A percentile compares a stretch with the other conserved stretches of the same genome.
These are phyloP conservation scores for Selenicereus undatus DNA, from an alignment of 148 eudicot species.

Conservation along the genomic window DNA sequence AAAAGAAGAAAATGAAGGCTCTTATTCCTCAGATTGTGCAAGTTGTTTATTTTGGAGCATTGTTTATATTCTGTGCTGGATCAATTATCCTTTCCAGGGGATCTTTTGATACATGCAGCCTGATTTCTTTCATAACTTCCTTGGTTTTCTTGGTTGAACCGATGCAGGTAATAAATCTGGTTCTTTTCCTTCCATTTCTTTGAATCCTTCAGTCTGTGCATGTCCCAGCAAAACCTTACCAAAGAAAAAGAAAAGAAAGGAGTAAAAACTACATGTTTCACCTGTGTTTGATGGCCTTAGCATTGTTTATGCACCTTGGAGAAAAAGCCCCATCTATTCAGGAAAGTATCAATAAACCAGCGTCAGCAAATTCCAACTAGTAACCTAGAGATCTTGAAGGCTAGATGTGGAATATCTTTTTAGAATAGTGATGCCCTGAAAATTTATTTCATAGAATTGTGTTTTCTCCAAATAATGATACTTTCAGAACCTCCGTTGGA, in stretches of 20 bases:
- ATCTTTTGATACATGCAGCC: slow-evolving; percentile 48
- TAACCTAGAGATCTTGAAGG: neutral
- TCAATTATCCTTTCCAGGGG: slow-evolving; percentile 55
- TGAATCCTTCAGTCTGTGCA: neutral
- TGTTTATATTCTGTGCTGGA: slow-evolving; percentile 53
- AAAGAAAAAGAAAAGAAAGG: neutral
- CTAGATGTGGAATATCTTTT: neutral
- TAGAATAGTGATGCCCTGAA: neutral
- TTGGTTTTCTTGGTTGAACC: slow-evolving; percentile 82
- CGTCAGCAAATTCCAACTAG: neutral
- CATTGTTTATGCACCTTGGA: neutral
- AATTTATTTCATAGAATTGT: neutral
- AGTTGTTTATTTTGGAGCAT: slow-evolving; percentile 63
- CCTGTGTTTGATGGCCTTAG: neutral
- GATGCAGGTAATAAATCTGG: slow-evolving; percentile 67
- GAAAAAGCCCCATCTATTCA: neutral
- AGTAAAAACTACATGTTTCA: neutral
- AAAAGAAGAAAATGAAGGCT: slow-evolving; percentile 89
- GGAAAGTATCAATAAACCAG: neutral
- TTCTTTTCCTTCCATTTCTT: slow-evolving; percentile 5
- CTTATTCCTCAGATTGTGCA: slow-evolving; percentile 82
- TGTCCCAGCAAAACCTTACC: neutral
- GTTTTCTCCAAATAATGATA: neutral
- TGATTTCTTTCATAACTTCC: slow-evolving; percentile 77
- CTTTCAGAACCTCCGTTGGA: neutral